These are phyloP conservation scores for Smittium culicis DNA, from an alignment of 371 early-diverging fungal genomes.

Conservation along the genomic window DNA sequence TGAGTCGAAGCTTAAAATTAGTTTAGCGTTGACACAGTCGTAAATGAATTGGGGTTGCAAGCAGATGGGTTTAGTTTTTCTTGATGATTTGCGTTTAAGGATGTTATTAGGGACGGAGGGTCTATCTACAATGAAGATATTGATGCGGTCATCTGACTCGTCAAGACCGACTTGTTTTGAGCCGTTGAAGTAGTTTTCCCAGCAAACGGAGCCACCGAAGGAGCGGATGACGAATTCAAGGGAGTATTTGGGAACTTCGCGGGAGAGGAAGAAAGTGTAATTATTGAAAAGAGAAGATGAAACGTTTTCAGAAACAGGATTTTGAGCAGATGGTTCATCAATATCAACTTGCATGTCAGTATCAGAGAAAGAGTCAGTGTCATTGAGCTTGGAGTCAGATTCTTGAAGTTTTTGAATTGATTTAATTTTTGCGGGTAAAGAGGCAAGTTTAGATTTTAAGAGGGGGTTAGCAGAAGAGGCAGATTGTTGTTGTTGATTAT, in stretches of 20 bases:
- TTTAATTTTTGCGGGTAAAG: constrained; percentile 5
- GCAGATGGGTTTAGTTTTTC: constrained; percentile 44
- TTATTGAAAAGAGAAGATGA: constrained; percentile 54
- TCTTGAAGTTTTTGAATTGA: constrained; percentile 11
- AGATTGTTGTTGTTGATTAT: neutral
- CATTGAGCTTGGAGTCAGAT: neutral
- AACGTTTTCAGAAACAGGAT: neutral
- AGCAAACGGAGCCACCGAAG: constrained; percentile 81
- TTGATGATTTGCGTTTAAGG: neutral
- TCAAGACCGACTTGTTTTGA: constrained; percentile 40
- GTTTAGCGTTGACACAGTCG: constrained; percentile 78
- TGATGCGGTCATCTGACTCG: constrained; percentile 67
- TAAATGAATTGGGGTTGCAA: constrained; percentile 98
- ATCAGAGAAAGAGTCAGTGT: too few relatives aligned
- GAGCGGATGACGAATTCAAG: constrained; percentile 80
- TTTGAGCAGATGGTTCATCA: neutral
- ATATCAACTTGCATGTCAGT: too few relatives aligned
- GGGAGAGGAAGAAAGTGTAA: constrained; percentile 70
- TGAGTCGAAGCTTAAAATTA: constrained; percentile 45
- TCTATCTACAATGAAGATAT: constrained; percentile 79
- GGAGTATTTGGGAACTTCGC: constrained; percentile 87
- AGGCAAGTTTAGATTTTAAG: neutral
- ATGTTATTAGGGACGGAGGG: constrained; percentile 48
- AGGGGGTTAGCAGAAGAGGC: constrained; percentile 1
- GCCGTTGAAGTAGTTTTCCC: constrained; percentile 43